Base-by-base conservation (phyloP, 345 rosid species). In the Euphorbia lathyris region DNA sequence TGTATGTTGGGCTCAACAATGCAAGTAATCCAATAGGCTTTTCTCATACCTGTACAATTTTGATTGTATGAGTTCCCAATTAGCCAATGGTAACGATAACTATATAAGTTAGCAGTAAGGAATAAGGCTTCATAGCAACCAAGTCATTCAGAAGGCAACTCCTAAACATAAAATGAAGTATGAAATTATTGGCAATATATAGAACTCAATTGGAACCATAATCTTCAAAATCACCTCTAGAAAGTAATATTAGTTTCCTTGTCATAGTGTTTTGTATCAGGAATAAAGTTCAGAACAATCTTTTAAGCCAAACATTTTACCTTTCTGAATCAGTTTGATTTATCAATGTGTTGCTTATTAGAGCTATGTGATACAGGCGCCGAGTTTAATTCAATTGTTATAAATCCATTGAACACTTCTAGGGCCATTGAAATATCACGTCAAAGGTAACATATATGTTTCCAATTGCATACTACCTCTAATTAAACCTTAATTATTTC, bases 1-100 rank as follows among this genome's bases (percentile, higher is more conserved):
- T 92, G 97, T 75, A 92, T 84, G 57, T 92, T 88, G 1, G 92
- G 94, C 81, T 90, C 97, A 70, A 90, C 85, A 80, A 87, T 95
- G 86, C 98, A 92, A 61, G 90, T 87, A 77, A 92, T 84, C 96
- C 92, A 88, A 71, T 87, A 95, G 19, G 93, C 61, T 76, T 95
- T 88, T 77, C 75, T 90, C 76, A 90, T 82, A 74, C 97, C 99
- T 90, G 84, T 66, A 76, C 43, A 56, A 42, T n/a, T 66, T 55
- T 58, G 9, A 42, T 30, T 36, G 32, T 2, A 34, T 11, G 17
- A 57, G 34, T 36, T 16, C 27, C 40, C 38, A 26, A 29, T 51
- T 36, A 58, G 64, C 74, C 64, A 51, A 70, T 52, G 48, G 61
- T 66, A 43, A 20, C 42, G 63, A 53, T 50, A 40, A 36, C 11